phyloP scores from a whole-genome alignment of 2,329 filamentous ascomycete species.

The Emergomyces africanus region DNA sequence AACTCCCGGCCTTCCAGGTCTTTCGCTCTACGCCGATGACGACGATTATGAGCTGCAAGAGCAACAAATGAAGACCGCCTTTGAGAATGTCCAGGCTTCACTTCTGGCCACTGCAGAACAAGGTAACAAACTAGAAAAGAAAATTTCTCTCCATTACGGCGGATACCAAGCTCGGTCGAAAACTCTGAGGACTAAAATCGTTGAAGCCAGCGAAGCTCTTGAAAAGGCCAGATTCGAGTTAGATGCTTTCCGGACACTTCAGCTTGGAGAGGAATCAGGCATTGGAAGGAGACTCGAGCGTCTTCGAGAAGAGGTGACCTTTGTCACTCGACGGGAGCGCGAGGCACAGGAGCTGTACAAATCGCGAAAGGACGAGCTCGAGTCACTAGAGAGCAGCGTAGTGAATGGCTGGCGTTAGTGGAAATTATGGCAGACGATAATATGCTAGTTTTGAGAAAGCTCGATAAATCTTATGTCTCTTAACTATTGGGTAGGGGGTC shows the following conservation, averaged over 20 bases:
- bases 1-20: constrained; percentile 49
- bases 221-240: constrained; percentile 61
- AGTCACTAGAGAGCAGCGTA: constrained; percentile 36
- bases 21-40: constrained; percentile 68
- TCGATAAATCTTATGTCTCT: not conserved
- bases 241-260: constrained; percentile 60
- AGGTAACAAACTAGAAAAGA: constrained; percentile 85
- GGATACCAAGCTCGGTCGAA: constrained; percentile 84
- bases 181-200: constrained; percentile 65
- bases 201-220: constrained; percentile 59
- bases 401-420: constrained; percentile 28
- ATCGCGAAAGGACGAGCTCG: constrained; percentile 62
- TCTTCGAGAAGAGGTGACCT: constrained; percentile 70
- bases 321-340: constrained; percentile 67
- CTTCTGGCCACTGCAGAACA: constrained; percentile 64
- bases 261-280: constrained; percentile 67
- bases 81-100: constrained; percentile 60
- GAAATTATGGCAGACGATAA: not conserved
- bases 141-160: constrained; percentile 71
- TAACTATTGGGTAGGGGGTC: not conserved
- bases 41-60: constrained; percentile 48
- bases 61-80: constrained; percentile 53
- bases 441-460: no score
- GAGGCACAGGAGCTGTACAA: constrained; percentile 85
- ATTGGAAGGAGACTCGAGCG: constrained; percentile 58